Evolutionary conservation across 805 yeast genomes (phyloP), one percentile per base, ranked within the genome.

Genomic region (Grigorovia yakushimaensis): DNA sequence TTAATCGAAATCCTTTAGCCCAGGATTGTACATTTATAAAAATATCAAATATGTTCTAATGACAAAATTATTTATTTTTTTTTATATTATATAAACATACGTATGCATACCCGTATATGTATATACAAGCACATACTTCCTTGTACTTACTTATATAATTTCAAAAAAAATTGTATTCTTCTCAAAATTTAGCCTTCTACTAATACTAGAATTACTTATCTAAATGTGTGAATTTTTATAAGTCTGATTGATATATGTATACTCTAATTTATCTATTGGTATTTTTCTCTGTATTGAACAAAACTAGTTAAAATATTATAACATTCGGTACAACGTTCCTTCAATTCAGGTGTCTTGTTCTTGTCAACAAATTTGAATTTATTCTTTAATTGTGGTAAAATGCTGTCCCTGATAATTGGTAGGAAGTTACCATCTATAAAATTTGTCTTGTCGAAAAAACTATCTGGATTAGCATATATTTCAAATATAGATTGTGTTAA

Each of bases 381-480:
- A 4, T 73, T 65, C 52, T 74, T 78, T 47, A 82, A 67, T n/a
- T 66, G 66, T 9, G 78, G 74, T 42, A 70, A 63, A 9, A 76
- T 59, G 20, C 64, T 62, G 1, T 54, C 52, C 47, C 63, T 59
- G 41, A 88, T 68, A 15, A 63, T 59, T 1, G 56, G 47, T 36
- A 77, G 57, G 54, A 79, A 75, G 8, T 73, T 69, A 18, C 73
- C 73, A 9, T 72, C 61, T 22, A 82, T 84, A 62, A 82, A 91
- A 1, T 85, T 75, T 3, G 78, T 77, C 22, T 64, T 67, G 60
- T 88, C 95, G 58, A 88, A 88, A 15, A 70, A 74, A 55, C 72
- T 83, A 4, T 62, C 67, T 36, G 74, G 74, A 66, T 93, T 98
- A 13, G 84, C 84, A 65, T 83, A 93, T 6, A 88, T 71, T 50